These are phyloP conservation scores for Suhomyces tanzawaensis DNA, from an alignment of 805 yeast genomes.

Conservation along the genomic window DNA sequence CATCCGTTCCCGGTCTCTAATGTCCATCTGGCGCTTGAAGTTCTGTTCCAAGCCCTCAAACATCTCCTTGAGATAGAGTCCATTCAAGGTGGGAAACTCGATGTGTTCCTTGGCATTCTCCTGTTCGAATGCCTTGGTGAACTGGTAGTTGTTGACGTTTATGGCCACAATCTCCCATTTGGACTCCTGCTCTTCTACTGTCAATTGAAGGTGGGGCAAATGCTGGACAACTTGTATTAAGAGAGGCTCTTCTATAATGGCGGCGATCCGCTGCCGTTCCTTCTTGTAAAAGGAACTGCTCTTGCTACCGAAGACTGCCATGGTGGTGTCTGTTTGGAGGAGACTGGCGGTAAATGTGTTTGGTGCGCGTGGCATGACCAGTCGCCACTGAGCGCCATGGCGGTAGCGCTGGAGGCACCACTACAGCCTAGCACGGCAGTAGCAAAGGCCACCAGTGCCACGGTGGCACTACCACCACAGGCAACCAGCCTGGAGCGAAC, in stretches of 20 bases:
- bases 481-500: not conserved
- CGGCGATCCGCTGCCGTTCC: slow-evolving; percentile 22
- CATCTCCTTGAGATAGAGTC: slow-evolving; percentile 21
- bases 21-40: slow-evolving; percentile 9
- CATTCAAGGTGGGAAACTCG: slow-evolving; percentile 25
- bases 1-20: not conserved
- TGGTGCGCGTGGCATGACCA: too few relatives aligned
- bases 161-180: slow-evolving; percentile 37
- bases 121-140: slow-evolving; percentile 13
- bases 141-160: slow-evolving; percentile 22
- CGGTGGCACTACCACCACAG: too few relatives aligned
- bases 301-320: slow-evolving; percentile 2
- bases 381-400: too few relatives aligned
- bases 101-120: slow-evolving; percentile 7
- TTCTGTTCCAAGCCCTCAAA: slow-evolving; percentile 16
- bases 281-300: slow-evolving; percentile 25
- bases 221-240: slow-evolving; percentile 26
- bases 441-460: too few relatives aligned
- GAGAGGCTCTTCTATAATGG: slow-evolving; percentile 24
- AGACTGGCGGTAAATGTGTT: too few relatives aligned
- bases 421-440: too few relatives aligned
- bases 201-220: slow-evolving; percentile 33
- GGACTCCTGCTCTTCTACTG: slow-evolving; percentile 21
- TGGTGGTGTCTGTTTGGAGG: too few relatives aligned
- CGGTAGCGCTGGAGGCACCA: too few relatives aligned